A percentile compares a stretch with the other conserved stretches of the same genome.
Evolutionary conservation across 768 basidiomycete genomes (phyloP).

Genomic region (Podaxis mareebaensis): DNA sequence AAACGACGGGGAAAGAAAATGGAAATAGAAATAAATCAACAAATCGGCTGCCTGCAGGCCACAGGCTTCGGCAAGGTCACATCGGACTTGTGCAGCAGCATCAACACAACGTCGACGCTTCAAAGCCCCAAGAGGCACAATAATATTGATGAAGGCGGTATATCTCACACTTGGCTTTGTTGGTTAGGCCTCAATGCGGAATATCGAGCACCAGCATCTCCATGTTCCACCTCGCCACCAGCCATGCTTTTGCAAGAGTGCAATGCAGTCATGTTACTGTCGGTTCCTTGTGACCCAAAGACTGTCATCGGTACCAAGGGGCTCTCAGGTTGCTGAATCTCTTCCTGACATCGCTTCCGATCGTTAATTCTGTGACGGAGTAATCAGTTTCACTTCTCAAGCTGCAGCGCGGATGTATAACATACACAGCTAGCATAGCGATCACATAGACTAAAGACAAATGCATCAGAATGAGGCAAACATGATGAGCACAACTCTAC

Average conservation of each 20-base stretch:
- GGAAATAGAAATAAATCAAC: no score
- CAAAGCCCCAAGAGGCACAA: no score
- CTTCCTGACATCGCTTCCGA: not conserved
- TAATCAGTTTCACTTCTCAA: not conserved
- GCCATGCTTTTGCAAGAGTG: not conserved
- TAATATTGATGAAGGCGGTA: no score
- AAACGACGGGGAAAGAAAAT: no score
- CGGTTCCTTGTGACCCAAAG: not conserved
- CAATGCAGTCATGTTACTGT: not conserved
- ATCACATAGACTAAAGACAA: not conserved
- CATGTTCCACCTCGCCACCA: not conserved
- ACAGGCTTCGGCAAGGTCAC: no score
- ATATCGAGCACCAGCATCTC: no score
- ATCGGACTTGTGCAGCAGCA: no score
- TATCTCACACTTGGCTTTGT: no score
- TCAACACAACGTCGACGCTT: no score
- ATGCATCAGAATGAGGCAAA: not conserved
- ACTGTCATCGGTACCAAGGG: not conserved
- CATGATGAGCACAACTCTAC: not conserved
- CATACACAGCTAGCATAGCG: not conserved
- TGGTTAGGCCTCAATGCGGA: no score
- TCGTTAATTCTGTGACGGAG: not conserved
- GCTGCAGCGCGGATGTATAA: no score
- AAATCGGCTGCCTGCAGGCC: no score
- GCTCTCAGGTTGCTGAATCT: not conserved